phyloP scores from a whole-genome alignment of 2,329 filamentous ascomycete genomes.

The Fusarium pseudograminearum region DNA sequence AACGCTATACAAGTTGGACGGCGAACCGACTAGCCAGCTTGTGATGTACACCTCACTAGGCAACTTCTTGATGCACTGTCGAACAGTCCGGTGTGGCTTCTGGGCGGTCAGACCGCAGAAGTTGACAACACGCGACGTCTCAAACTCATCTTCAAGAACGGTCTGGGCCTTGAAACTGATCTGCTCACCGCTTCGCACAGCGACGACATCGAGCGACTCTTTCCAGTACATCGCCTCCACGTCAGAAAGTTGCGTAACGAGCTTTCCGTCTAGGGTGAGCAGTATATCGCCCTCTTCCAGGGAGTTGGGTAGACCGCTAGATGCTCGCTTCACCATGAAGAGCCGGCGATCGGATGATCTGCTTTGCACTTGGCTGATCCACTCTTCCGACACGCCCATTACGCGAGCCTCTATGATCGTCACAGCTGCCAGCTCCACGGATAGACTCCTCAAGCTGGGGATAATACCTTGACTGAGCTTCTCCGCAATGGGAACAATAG shows the following conservation, averaged over 20 bases:
- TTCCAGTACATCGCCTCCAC: slow-evolving; percentile 97
- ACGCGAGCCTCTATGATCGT: slow-evolving; percentile 96
- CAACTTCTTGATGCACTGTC: slow-evolving; percentile 97
- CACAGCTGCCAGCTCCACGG: slow-evolving; percentile 92
- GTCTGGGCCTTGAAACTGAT: slow-evolving; percentile 82
- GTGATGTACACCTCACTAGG: slow-evolving; percentile 97
- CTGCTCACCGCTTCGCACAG: slow-evolving; percentile 89
- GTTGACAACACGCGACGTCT: slow-evolving; percentile 90
- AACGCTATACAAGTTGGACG: slow-evolving; percentile 88
- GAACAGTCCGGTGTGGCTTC: slow-evolving; percentile 92
- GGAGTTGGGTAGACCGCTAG: slow-evolving; percentile 62
- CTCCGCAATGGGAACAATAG: slow-evolving; percentile 85
- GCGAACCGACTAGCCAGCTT: slow-evolving; percentile 83
- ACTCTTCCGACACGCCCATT: slow-evolving; percentile 95
- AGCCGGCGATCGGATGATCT: slow-evolving; percentile 94
- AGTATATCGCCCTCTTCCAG: slow-evolving; percentile 92
- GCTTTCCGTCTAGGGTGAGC: slow-evolving; percentile 86
- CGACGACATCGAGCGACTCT: slow-evolving; percentile 81
- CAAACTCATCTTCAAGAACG: slow-evolving; percentile 87
- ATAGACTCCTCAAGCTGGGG: slow-evolving; percentile 88
- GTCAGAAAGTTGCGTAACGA: slow-evolving; percentile 92
- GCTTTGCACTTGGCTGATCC: slow-evolving; percentile 90
- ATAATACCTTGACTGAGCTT: slow-evolving; percentile 83
- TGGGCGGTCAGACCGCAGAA: slow-evolving; percentile 97
- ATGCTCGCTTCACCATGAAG: slow-evolving; percentile 95